Evolutionary conservation across 768 basidiomycete species (phyloP), one percentile per base, ranked within the genome.

Genomic region (Leccinellum luteum): DNA sequence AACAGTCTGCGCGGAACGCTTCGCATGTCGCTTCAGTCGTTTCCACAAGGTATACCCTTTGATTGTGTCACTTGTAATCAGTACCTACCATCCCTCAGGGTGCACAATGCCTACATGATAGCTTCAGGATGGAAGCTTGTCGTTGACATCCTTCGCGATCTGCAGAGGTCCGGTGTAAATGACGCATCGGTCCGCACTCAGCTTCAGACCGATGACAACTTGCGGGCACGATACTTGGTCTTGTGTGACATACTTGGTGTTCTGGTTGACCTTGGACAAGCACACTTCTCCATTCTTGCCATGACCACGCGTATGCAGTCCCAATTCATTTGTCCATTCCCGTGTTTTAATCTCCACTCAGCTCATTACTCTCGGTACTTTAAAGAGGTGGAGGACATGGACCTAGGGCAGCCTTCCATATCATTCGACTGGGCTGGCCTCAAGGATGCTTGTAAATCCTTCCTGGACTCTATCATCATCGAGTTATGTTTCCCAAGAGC

Each of bases 51-150:
- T 87, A 69, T 14, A 10, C 69, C 53, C 49, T 58, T 17, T 31
- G 34, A 34, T 62, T 30, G 8, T 56, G 53, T 58, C 19, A 15
- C 52, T 23, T 32, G 50, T 17, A 25, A 19, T 38, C 3, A 35
- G 35, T 35, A 55, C 59, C 28, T 27, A 63, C 54, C 54, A 38
- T 60, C 25, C 32, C 52, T 43, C 63, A 93, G 91, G 70, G 79
- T 93, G 54, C 91, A 94, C 71, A 94, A 93, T 67, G 71, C 83
- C 8, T 92, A 90, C 70, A 83, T 89, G 81, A 77, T 92, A 32
- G 87, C 90, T n/a, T 84, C 89, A 15, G 87, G 84, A 1, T 94
- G 92, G 92, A 89, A 81, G 61, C 74, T 92, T 49, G 84, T 89
- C n/a, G 70, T 78, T 4, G 78, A 85, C 56, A 76, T 76, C 31